These are phyloP conservation scores for Gastrolobium bilobum DNA, from an alignment of 306 rosid genomes.

Conservation along the genomic window DNA sequence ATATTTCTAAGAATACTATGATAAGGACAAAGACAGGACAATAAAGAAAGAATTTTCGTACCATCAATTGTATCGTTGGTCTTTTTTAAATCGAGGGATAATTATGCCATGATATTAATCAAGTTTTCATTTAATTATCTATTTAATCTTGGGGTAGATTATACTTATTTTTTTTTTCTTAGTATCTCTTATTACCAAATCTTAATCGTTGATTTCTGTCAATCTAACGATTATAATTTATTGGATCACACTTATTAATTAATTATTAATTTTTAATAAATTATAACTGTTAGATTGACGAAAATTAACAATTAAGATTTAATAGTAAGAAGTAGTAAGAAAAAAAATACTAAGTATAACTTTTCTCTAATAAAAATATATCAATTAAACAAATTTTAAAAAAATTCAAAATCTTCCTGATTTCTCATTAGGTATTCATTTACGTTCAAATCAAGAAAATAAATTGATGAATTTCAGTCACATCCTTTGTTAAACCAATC, in stretches of 20 bases:
- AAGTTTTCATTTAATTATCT: background rate
- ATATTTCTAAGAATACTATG: background rate
- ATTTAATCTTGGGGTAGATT: background rate
- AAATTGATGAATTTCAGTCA: background rate
- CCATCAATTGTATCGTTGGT: background rate
- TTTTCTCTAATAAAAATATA: background rate
- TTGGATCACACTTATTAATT: too few relatives aligned
- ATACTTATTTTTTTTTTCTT: too few relatives aligned
- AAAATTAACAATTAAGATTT: too few relatives aligned
- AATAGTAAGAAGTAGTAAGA: too few relatives aligned
- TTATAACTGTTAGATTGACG: too few relatives aligned
- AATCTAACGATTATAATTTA: too few relatives aligned
- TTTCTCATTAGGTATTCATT: background rate
- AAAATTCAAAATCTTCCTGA: background rate
- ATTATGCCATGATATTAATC: background rate
- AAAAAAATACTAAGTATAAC: too few relatives aligned
- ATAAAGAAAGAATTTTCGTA: background rate
- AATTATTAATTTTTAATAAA: too few relatives aligned
- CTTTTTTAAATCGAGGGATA: background rate
- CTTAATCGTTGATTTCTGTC: too few relatives aligned
- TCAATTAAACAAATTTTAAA: background rate
- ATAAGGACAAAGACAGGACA: constrained; percentile 19
- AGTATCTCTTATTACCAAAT: too few relatives aligned
- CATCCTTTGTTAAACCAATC: background rate
- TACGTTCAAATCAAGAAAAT: background rate